Evolutionary conservation across 2,329 filamentous ascomycete species (phyloP).

Genomic region (Pestalotiopsis sp.): DNA sequence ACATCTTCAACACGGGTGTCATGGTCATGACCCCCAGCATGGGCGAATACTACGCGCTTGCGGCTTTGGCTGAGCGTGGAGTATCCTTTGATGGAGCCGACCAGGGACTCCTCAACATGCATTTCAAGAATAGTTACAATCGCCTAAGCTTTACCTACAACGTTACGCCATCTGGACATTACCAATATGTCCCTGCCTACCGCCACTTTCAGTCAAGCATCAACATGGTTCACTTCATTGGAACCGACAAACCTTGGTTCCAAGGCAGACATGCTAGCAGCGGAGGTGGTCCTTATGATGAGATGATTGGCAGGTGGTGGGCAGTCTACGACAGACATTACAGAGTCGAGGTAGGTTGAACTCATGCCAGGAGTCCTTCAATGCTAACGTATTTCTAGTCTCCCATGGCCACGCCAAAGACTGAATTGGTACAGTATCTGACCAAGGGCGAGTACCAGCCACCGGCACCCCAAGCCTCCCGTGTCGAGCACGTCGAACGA

Average conservation of each 20-base stretch:
- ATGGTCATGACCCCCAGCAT: slow-evolving; percentile 88
- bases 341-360: slow-evolving; percentile 48
- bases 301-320: slow-evolving; percentile 91
- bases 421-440: slow-evolving; percentile 51
- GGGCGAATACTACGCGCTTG: slow-evolving; percentile 84
- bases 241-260: slow-evolving; percentile 86
- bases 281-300: slow-evolving; percentile 69
- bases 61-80: slow-evolving; percentile 80
- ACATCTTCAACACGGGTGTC: slow-evolving; percentile 96
- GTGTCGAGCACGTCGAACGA: slow-evolving; percentile 23
- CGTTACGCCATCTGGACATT: slow-evolving; percentile 93
- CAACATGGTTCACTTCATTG: slow-evolving; percentile 93
- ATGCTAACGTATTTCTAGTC: slow-evolving; percentile 21
- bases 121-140: slow-evolving; percentile 83
- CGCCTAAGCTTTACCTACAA: slow-evolving; percentile 95
- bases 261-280: slow-evolving; percentile 57
- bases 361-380: not conserved
- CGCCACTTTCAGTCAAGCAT: slow-evolving; percentile 89
- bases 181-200: slow-evolving; percentile 96
- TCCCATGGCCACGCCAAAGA: slow-evolving; percentile 14
- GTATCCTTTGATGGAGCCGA: slow-evolving; percentile 97
- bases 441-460: slow-evolving; percentile 56
- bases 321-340: slow-evolving; percentile 90
- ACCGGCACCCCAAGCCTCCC: not conserved
- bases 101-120: slow-evolving; percentile 92